Evolutionary conservation across 768 basidiomycete genomes (phyloP).

Genomic region (Boletus vinaceobasis): DNA sequence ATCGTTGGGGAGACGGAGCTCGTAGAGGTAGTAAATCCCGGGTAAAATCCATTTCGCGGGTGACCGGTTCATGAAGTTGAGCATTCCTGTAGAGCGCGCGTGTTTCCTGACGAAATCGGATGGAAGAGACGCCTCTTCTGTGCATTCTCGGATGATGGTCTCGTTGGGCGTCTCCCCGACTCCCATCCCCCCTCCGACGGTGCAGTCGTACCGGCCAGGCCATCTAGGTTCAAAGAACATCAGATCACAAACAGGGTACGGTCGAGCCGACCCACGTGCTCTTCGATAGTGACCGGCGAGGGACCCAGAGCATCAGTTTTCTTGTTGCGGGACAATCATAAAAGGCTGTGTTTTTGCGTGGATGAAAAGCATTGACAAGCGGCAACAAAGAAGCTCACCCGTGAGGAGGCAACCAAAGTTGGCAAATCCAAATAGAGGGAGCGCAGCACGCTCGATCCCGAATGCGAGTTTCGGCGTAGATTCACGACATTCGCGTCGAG

Average conservation of each 20-base stretch:
- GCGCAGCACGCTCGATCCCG: conserved; percentile 41
- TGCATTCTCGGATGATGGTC: conserved; percentile 40
- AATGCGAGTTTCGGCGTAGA: conserved; percentile 27
- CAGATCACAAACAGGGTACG: background rate
- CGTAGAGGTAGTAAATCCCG: conserved; percentile 44
- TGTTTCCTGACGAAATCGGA: conserved; percentile 32
- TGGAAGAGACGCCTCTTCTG: conserved; percentile 43
- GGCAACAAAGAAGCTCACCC: conserved; percentile 21
- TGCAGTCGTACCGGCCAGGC: conserved; percentile 41
- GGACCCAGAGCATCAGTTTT: conserved; percentile 37
- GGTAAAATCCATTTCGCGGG: conserved; percentile 44
- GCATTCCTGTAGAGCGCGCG: conserved; percentile 34
- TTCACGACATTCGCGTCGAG: conserved; percentile 6
- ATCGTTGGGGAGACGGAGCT: conserved; percentile 39
- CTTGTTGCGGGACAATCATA: conserved; percentile 30
- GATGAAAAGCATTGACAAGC: background rate
- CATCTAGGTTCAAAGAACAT: conserved; percentile 11
- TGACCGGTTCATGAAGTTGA: conserved; percentile 42
- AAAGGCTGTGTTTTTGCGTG: conserved; percentile 26
- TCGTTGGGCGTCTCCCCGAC: conserved; percentile 36
- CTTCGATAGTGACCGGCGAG: conserved; percentile 39
- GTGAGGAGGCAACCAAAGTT: conserved; percentile 44
- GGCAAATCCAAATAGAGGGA: conserved; percentile 43
- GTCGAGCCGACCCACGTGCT: conserved; percentile 32
- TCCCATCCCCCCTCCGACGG: conserved; percentile 42